Percentiles rank a stretch among this genome's conserved stretches.
Evolutionary conservation across 192 early-diverging fungal genomes (phyloP).

Genomic region (Bifiguratus adelaidae): DNA sequence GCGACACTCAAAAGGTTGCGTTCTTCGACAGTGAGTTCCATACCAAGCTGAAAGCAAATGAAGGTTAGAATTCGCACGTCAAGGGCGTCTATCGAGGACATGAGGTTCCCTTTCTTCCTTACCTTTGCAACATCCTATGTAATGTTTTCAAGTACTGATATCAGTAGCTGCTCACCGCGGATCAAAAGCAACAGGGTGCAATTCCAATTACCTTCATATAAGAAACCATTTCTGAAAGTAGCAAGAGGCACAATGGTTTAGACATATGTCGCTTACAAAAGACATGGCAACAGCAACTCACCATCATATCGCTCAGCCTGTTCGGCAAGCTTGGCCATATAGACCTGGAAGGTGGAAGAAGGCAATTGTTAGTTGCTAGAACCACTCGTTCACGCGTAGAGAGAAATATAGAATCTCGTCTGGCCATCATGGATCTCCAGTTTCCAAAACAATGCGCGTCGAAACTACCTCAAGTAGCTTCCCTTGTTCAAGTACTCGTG

Average conservation of each 20-base stretch:
- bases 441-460: too few relatives aligned
- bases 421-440: too few relatives aligned
- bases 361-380: too few relatives aligned
- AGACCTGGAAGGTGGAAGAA: too few relatives aligned
- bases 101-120: not conserved
- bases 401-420: too few relatives aligned
- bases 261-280: too few relatives aligned
- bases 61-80: not conserved
- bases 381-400: too few relatives aligned
- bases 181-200: not conserved
- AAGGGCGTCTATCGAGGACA: not conserved
- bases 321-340: conserved; percentile 98
- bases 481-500: too few relatives aligned
- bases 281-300: conserved; percentile 38
- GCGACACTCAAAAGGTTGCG: conserved; percentile 95
- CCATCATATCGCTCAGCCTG: conserved; percentile 99
- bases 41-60: conserved; percentile 34
- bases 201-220: not conserved
- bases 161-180: not conserved
- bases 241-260: not conserved
- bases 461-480: too few relatives aligned
- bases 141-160: conserved; percentile 3
- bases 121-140: conserved; percentile 32
- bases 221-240: not conserved
- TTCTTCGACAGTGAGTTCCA: conserved; percentile 92